A percentile compares a stretch with the other conserved stretches of the same genome.
phyloP scores from a whole-genome alignment of 768 basidiomycete species.

The Artomyces pyxidatus region DNA sequence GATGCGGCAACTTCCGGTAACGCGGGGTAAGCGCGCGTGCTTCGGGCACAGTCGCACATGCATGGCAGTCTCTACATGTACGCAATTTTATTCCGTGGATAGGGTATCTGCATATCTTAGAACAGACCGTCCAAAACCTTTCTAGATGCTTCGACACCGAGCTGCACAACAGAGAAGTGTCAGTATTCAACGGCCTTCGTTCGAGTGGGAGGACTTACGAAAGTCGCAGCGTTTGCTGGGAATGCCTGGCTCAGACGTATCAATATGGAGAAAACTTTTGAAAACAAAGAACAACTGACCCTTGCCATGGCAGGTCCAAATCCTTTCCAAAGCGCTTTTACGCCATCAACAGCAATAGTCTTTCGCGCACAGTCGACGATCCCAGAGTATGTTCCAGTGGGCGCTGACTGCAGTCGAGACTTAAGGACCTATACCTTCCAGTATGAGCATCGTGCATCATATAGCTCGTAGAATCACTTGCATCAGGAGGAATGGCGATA shows the following conservation, averaged over 20 bases:
- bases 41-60: too few species aligned
- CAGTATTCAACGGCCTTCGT: neutral
- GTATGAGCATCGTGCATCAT: neutral
- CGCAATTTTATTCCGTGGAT: too few species aligned
- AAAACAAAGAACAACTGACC: conserved; percentile 37
- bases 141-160: conserved; percentile 88
- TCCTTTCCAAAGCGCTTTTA: conserved; percentile 89
- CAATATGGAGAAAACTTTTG: neutral
- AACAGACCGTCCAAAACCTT: conserved; percentile 71
- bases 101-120: too few species aligned
- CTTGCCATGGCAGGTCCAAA: conserved; percentile 96
- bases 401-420: conserved; percentile 92
- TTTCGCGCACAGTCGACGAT: conserved; percentile 89
- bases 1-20: too few species aligned
- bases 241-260: conserved; percentile 54
- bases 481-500: conserved; percentile 94
- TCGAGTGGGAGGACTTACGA: conserved; percentile 41
- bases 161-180: conserved; percentile 35
- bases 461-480: conserved; percentile 31
- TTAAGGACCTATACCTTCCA: conserved; percentile 70
- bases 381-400: conserved; percentile 95
- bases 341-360: conserved; percentile 84
- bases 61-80: too few species aligned
- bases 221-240: conserved; percentile 94
- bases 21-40: too few species aligned